Evolutionary conservation across 108 stramenopile species (phyloP), one percentile per base, ranked within the genome.

Genomic region (Fragilaria crotonensis): DNA sequence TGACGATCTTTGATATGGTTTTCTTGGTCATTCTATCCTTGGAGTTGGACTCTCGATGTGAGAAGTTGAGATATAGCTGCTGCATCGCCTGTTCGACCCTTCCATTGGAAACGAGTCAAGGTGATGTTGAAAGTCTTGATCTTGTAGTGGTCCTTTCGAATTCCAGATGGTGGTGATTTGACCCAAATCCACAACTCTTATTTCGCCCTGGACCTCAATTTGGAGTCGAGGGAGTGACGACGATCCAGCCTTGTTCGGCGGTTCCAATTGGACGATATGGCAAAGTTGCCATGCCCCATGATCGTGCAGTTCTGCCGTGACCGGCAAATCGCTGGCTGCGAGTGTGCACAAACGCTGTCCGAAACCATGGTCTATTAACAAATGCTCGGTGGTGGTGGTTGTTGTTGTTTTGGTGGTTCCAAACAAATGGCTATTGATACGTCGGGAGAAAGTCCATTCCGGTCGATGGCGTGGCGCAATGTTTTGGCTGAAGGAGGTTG

Each of bases 101-200:
- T 66, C 59, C 44, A 75, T 20, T 33, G 69, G 53, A 57, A 56
- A 29, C 49, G 18, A 51, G 5, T 64, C 9, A 3, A 60, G 41
- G 11, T 66, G 54, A 21, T 57, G 44, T 5, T 19, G 0, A 33
- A 50, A 46, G 5, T 53, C 36, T n/a, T 54, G 51, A 1, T 30
- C 33, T 11, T 52, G 52, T 26, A 48, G 18, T 51, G 51, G 7
- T 22, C 50, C 45, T 21, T 50, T 48, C 47, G 57, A 56, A 7
- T 36, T 30, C 88, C 88, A 90, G 22, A 90, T 41, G 7, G 78
- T 82, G 4, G 88, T 90, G 14, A 86, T 64, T 59, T 86, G 84
- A 30, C 83, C 86, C 26, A 72, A 41, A 52, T 78, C 75, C 5
- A 78, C 48, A 5, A 59, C 47, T 17, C 2, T 36, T 4, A 18